Conservation (phyloP, 164 flowering plant genomes). For the grape (Vitis vinifera) region ASM3070453v1 NC_081819.1:21329501-21330000, state of each 20-base stretch:
- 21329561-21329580: conserved; percentile 27
- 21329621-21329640: background rate
- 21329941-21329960: conserved; percentile 17
- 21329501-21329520: conserved; percentile 31
- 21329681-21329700: conserved; percentile 28
- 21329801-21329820: conserved; percentile 25
- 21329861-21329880: conserved; percentile 32
- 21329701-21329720: conserved; percentile 16
- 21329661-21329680: conserved; percentile 43
- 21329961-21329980: background rate
- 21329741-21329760: conserved; percentile 79
- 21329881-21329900: conserved; percentile 21
- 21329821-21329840: conserved; percentile 10
- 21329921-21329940: conserved; percentile 6
- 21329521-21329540: conserved; percentile 24
- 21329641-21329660: conserved; percentile 10
- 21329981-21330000: conserved; percentile 7
- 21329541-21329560: conserved; percentile 20
- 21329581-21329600: conserved; percentile 45
- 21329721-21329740: conserved; percentile 49
- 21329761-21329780: conserved; percentile 67
- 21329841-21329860: conserved; percentile 6
- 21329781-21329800: conserved; percentile 37
- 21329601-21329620: conserved; percentile 32
- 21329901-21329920: conserved; percentile 15